phyloP scores from a whole-genome alignment of 257 asterid species.

The Buddleja alternifolia region DNA sequence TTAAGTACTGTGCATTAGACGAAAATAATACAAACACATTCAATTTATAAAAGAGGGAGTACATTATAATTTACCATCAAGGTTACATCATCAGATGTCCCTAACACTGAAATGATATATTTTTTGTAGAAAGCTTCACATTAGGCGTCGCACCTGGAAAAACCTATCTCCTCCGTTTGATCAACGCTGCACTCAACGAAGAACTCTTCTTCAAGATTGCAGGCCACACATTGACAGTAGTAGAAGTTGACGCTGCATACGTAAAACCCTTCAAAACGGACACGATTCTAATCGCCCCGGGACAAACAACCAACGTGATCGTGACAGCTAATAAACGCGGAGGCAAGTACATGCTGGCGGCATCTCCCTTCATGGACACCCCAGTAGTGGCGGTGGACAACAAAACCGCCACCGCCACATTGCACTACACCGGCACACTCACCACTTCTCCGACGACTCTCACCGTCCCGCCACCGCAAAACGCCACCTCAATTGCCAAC shows the following conservation, averaged over 20 bases:
- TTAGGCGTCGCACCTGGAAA: conserved; percentile 52
- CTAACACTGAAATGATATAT: too few relatives aligned
- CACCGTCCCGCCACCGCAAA: conserved; percentile 47
- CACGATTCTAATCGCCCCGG: conserved; percentile 59
- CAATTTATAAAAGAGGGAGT: too few relatives aligned
- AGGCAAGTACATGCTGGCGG: conserved; percentile 54
- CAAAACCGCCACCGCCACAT: conserved; percentile 58
- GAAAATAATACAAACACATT: too few relatives aligned
- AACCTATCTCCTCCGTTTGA: conserved; percentile 58
- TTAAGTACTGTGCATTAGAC: too few relatives aligned
- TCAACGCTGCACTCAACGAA: conserved; percentile 77
- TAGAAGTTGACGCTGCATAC: conserved; percentile 68
- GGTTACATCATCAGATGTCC: too few relatives aligned
- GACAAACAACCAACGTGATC: conserved; percentile 61
- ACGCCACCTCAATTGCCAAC: conserved; percentile 63
- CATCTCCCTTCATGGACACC: conserved; percentile 69
- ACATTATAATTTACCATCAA: too few relatives aligned
- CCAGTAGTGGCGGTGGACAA: conserved; percentile 56
- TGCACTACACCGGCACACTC: conserved; percentile 61
- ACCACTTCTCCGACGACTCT: conserved; percentile 38
- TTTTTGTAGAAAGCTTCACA: conserved; percentile 46
- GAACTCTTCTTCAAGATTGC: conserved; percentile 72
- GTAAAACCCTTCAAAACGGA: conserved; percentile 65
- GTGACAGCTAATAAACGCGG: conserved; percentile 34
- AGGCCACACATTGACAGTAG: conserved; percentile 60